A percentile compares a stretch with the other conserved stretches of the same genome.
Evolutionary conservation across 768 basidiomycete species (phyloP).

Genomic region (Podaxis rugospora): DNA sequence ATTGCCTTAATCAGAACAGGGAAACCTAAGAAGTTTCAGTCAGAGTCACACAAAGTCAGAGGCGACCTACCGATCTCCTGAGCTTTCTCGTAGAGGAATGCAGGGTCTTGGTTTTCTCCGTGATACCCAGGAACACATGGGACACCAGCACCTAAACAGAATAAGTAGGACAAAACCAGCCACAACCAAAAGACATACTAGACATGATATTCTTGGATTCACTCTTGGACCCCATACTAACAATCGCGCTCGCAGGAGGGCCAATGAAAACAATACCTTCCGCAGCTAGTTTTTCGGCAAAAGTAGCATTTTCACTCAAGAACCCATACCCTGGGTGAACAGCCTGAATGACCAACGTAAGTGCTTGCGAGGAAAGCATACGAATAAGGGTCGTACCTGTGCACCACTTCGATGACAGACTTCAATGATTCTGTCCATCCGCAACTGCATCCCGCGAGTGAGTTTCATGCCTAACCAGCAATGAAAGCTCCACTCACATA

Average conservation of each 20-base stretch:
- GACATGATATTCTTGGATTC: constrained; percentile 97
- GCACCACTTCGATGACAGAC: constrained; percentile 79
- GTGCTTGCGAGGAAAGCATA: background rate
- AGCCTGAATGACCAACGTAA: constrained; percentile 44
- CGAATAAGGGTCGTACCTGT: constrained; percentile 48
- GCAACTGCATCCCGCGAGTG: constrained; percentile 43
- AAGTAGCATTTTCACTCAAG: constrained; percentile 85
- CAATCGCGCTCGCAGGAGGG: constrained; percentile 81
- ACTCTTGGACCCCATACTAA: constrained; percentile 95
- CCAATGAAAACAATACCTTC: constrained; percentile 90
- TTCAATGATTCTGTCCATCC: constrained; percentile 85
- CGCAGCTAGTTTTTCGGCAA: constrained; percentile 67
- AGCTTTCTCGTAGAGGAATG: constrained; percentile 66
- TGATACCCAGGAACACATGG: constrained; percentile 96
- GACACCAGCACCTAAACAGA: constrained; percentile 67
- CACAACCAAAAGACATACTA: constrained; percentile 33
- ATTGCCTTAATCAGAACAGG: constrained; percentile 97
- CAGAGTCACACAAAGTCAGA: background rate
- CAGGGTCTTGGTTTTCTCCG: constrained; percentile 71
- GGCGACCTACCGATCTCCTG: constrained; percentile 54
- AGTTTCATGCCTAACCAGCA: background rate
- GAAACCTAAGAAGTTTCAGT: constrained; percentile 46
- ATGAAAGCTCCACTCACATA: constrained; percentile 55
- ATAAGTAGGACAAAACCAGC: background rate
- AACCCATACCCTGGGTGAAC: constrained; percentile 95